These are phyloP conservation scores for Vitis vinifera DNA, from an alignment of 164 flowering plant species.

Conservation along the genomic window DNA sequence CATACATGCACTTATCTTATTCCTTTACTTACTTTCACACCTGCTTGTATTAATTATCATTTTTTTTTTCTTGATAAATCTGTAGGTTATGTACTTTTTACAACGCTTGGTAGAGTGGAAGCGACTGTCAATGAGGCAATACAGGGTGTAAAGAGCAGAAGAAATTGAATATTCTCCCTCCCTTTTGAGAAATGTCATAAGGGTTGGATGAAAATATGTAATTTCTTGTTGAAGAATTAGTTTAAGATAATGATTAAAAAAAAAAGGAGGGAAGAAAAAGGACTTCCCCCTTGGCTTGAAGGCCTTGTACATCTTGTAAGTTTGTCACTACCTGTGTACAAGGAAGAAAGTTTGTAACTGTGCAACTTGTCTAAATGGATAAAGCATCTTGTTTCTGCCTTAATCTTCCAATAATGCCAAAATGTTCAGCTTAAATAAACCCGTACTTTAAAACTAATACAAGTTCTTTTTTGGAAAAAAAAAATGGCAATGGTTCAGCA, in stretches of 20 bases:
- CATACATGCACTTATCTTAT: not conserved
- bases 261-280: not conserved
- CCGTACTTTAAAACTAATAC: not conserved
- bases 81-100: conserved; percentile 65
- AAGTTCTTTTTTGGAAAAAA: too few relatives aligned
- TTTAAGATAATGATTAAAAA: not conserved
- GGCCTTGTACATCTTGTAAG: conserved; percentile 32
- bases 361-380: conserved; percentile 9
- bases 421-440: not conserved
- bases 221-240: conserved; percentile 8
- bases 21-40: not conserved
- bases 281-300: conserved; percentile 6
- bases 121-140: conserved; percentile 20
- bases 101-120: conserved; percentile 64
- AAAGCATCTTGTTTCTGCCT: not conserved
- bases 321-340: conserved; percentile 12
- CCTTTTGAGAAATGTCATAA: conserved; percentile 11
- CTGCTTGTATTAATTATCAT: not conserved
- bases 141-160: conserved; percentile 14
- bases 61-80: not conserved
- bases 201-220: conserved; percentile 7
- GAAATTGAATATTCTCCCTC: not conserved
- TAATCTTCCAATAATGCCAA: not conserved
- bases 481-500: too few relatives aligned
- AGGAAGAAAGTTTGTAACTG: conserved; percentile 12